Percentiles rank a stretch among this genome's conserved stretches.
Evolutionary conservation across 345 rosid species (phyloP).

Genomic region (Salix koriyanagi): DNA sequence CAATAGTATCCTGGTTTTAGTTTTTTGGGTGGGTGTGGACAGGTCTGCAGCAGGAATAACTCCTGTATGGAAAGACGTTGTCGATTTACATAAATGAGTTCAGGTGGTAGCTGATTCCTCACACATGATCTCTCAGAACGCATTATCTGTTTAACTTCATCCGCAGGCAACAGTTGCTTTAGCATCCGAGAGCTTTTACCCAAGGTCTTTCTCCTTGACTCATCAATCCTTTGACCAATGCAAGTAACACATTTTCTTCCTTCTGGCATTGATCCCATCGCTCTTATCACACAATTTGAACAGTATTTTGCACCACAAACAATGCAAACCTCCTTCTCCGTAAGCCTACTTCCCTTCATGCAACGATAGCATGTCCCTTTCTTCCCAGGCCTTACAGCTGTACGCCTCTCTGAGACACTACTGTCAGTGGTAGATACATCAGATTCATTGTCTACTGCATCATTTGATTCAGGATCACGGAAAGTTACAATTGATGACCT

Average conservation of each 20-base stretch:
- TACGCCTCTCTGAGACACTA: slow-evolving; percentile 23
- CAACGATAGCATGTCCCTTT: slow-evolving; percentile 80
- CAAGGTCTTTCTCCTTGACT: slow-evolving; percentile 47
- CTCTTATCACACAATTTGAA: slow-evolving; percentile 56
- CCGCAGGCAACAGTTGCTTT: slow-evolving; percentile 42
- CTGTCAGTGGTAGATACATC: slow-evolving; percentile 33
- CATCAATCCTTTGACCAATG: slow-evolving; percentile 65
- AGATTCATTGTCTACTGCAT: slow-evolving; percentile 33
- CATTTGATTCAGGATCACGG: slow-evolving; percentile 41
- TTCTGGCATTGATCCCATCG: slow-evolving; percentile 90
- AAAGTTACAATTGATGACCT: slow-evolving; percentile 54
- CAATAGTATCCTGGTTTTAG: slow-evolving; percentile 75
- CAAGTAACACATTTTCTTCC: slow-evolving; percentile 82
- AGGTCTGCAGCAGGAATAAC: slow-evolving; percentile 49
- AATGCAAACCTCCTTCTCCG: slow-evolving; percentile 71
- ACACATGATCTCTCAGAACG: slow-evolving; percentile 48
- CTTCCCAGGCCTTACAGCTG: slow-evolving; percentile 58
- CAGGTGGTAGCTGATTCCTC: slow-evolving; percentile 69
- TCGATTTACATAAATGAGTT: slow-evolving; percentile 54
- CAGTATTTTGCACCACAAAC: slow-evolving; percentile 88
- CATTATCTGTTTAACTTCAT: slow-evolving; percentile 58
- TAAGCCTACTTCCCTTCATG: slow-evolving; percentile 53
- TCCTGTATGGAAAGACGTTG: slow-evolving; percentile 44
- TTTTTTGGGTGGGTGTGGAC: slow-evolving; percentile 63
- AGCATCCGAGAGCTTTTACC: slow-evolving; percentile 68